phyloP scores from a whole-genome alignment of 331 rosid genomes.

The Quercus phellos region DNA sequence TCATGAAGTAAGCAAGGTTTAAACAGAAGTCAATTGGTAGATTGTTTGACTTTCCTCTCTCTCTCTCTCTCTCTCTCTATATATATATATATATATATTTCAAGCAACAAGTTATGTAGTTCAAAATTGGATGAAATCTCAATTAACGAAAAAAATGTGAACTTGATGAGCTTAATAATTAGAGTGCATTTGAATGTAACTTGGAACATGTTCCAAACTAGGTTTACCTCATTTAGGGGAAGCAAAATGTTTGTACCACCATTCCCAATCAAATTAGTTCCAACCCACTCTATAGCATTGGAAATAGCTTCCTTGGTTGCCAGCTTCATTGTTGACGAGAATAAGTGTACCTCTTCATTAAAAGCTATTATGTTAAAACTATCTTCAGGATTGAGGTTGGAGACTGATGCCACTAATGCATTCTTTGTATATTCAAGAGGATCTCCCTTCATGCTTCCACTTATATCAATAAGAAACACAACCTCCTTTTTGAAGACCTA shows the following conservation, averaged over 20 bases:
- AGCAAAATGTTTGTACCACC: conserved; percentile 81
- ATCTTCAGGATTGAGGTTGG: conserved; percentile 54
- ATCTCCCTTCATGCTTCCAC: conserved; percentile 84
- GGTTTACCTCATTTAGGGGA: conserved; percentile 66
- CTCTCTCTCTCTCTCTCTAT: neutral
- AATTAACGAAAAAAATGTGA: neutral
- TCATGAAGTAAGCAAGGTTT: neutral
- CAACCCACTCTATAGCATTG: conserved; percentile 65
- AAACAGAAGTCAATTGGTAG: neutral
- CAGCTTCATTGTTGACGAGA: conserved; percentile 63
- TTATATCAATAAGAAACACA: conserved; percentile 70
- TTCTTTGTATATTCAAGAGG: conserved; percentile 69
- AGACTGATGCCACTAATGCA: conserved; percentile 69
- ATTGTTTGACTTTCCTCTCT: neutral
- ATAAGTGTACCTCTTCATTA: conserved; percentile 45
- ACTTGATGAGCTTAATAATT: conserved; percentile 15
- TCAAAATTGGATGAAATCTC: neutral
- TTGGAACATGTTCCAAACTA: conserved; percentile 3
- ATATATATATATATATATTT: too few species aligned
- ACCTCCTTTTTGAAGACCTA: conserved; percentile 76
- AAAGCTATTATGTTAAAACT: conserved; percentile 78
- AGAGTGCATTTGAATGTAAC: conserved; percentile 10
- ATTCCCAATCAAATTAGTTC: conserved; percentile 39
- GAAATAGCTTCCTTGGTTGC: conserved; percentile 53
- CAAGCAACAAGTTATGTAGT: neutral